A percentile compares a stretch with the other conserved stretches of the same genome.
phyloP scores from a whole-genome alignment of 495 filamentous ascomycete species.

The Talaromyces stipitatus region DNA sequence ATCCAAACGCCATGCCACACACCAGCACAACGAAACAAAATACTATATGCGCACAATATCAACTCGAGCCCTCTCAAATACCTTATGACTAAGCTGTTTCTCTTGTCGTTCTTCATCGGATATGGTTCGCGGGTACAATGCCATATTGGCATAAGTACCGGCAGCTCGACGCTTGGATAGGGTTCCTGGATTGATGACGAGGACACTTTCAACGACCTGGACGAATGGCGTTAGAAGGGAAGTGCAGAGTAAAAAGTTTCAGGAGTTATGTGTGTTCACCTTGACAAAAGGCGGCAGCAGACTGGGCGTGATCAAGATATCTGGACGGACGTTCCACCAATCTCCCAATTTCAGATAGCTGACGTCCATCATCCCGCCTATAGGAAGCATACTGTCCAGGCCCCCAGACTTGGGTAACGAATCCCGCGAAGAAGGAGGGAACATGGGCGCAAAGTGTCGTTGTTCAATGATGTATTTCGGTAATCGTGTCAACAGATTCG shows the following conservation, averaged over 20 bases:
- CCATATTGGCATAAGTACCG: conserved; percentile 74
- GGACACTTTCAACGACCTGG: conserved; percentile 76
- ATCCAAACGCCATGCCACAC: not conserved
- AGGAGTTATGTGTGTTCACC: conserved; percentile 40
- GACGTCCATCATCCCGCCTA: conserved; percentile 71
- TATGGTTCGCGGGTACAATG: conserved; percentile 54
- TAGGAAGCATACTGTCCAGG: conserved; percentile 47
- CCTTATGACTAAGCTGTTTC: conserved; percentile 57
- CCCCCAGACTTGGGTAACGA: conserved; percentile 56
- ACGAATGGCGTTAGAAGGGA: conserved; percentile 4
- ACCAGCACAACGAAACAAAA: not conserved
- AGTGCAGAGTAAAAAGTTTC: not conserved
- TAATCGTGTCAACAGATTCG: conserved; percentile 56
- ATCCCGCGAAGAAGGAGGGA: conserved; percentile 63
- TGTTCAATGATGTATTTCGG: conserved; percentile 75
- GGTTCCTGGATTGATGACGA: conserved; percentile 81
- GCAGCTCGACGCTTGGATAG: conserved; percentile 74
- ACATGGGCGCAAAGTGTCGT: conserved; percentile 82
- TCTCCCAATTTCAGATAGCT: conserved; percentile 86
- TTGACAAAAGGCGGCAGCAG: conserved; percentile 78
- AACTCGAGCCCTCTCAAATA: conserved; percentile 77
- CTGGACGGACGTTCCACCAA: conserved; percentile 75
- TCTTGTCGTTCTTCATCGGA: conserved; percentile 51
- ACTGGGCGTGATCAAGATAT: conserved; percentile 80
- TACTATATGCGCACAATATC: conserved; percentile 71